Percentiles rank a stretch among this genome's conserved stretches.
phyloP scores from a whole-genome alignment of 2,329 filamentous ascomycete genomes.

The Alternaria triticimaculans region DNA sequence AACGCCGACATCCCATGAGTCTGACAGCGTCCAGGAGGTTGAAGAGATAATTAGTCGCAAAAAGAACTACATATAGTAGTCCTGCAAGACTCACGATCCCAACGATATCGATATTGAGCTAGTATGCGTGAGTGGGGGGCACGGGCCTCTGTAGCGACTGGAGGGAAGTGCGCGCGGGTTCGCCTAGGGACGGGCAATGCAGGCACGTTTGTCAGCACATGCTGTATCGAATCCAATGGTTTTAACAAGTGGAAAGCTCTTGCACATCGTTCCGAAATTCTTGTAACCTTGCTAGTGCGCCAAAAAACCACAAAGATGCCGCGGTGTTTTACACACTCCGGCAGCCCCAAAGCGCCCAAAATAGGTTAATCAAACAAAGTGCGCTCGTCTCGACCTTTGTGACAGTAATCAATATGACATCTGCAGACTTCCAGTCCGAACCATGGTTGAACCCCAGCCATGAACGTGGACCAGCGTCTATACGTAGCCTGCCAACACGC shows the following conservation, averaged over 20 bases:
- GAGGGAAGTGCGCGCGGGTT: background rate
- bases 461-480: conserved; percentile 12
- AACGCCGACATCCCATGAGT: background rate
- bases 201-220: background rate
- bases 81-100: background rate
- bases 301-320: background rate
- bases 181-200: background rate
- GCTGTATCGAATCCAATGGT: background rate
- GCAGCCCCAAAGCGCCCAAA: conserved; percentile 10
- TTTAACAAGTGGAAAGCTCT: background rate
- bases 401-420: background rate
- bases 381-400: background rate
- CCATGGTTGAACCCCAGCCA: background rate
- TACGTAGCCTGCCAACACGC: conserved; percentile 31
- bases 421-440: background rate
- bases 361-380: background rate
- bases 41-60: background rate
- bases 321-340: conserved; percentile 6
- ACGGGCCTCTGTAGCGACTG: background rate
- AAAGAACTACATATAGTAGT: background rate
- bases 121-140: background rate
- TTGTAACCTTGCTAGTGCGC: background rate
- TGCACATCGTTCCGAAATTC: background rate
- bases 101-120: background rate
- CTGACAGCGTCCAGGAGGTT: background rate